These are phyloP conservation scores for Trichoderma asperelloides DNA, from an alignment of 495 filamentous ascomycete genomes.

Conservation along the genomic window DNA sequence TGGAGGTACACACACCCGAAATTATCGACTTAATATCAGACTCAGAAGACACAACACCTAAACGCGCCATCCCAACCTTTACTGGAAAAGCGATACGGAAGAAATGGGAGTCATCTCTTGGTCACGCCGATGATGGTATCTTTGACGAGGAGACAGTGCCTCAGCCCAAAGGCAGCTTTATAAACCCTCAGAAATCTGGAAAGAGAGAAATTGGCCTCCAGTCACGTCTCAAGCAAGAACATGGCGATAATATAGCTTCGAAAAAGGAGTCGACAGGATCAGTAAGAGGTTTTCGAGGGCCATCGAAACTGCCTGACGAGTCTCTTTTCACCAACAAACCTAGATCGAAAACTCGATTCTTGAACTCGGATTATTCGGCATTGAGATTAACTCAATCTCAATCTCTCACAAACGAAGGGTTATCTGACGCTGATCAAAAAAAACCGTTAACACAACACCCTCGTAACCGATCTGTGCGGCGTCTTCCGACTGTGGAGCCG, in stretches of 20 bases:
- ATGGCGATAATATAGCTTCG: neutral
- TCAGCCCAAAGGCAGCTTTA: neutral
- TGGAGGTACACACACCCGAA: neutral
- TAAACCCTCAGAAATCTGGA: neutral
- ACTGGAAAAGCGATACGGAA: neutral
- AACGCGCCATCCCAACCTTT: neutral
- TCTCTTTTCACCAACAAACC: neutral
- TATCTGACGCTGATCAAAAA: neutral
- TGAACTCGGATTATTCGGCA: neutral
- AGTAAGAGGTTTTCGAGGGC: neutral
- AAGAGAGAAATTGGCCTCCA: neutral
- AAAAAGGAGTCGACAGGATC: neutral
- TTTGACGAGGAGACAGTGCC: neutral
- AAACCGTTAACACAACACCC: neutral
- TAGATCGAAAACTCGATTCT: neutral
- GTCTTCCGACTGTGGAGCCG: neutral
- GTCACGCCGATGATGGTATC: neutral
- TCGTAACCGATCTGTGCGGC: neutral
- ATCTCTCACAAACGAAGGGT: neutral
- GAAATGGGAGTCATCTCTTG: neutral
- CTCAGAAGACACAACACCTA: neutral
- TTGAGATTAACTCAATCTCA: neutral
- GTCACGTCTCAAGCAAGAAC: neutral
- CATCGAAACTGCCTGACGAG: neutral
- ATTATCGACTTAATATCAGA: neutral